These are phyloP conservation scores for Trifolium subterraneum DNA, from an alignment of 306 rosid genomes.

Conservation along the genomic window DNA sequence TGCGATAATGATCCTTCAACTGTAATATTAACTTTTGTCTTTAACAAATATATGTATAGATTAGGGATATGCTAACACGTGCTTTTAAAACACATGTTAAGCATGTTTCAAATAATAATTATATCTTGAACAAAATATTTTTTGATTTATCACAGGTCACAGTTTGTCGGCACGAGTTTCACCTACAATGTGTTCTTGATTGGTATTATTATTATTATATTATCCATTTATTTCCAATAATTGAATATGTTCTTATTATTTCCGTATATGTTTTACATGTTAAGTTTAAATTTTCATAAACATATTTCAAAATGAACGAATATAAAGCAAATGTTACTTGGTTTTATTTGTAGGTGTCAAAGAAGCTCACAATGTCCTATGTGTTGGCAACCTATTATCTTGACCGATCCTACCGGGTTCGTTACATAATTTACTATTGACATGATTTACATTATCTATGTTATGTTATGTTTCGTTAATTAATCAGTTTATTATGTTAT, in stretches of 20 bases:
- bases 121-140: no score
- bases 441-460: slow-evolving; percentile 8
- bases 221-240: background rate
- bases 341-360: slow-evolving; percentile 74
- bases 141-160: no score
- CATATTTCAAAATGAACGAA: slow-evolving; percentile 22
- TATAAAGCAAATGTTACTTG: slow-evolving; percentile 17
- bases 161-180: slow-evolving; percentile 88
- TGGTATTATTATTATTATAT: slow-evolving; percentile 66
- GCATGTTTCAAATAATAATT: no score
- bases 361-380: slow-evolving; percentile 96
- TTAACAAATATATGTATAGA: no score
- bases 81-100: no score
- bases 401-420: slow-evolving; percentile 89
- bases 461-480: slow-evolving; percentile 9
- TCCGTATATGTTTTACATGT: background rate
- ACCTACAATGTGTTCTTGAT: slow-evolving; percentile 96
- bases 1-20: slow-evolving; percentile 78
- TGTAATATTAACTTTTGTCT: slow-evolving; percentile 52
- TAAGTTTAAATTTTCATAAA: background rate
- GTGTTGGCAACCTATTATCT: slow-evolving; percentile 88
- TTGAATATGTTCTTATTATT: slow-evolving; percentile 27
- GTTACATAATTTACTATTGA: slow-evolving; percentile 14
- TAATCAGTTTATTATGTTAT: slow-evolving; percentile 9
- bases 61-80: no score